Evolutionary conservation across 1,284 basidiomycete genomes (phyloP), one percentile per base, ranked within the genome.

Genomic region (Apiotrichum mycotoxinovorans): DNA sequence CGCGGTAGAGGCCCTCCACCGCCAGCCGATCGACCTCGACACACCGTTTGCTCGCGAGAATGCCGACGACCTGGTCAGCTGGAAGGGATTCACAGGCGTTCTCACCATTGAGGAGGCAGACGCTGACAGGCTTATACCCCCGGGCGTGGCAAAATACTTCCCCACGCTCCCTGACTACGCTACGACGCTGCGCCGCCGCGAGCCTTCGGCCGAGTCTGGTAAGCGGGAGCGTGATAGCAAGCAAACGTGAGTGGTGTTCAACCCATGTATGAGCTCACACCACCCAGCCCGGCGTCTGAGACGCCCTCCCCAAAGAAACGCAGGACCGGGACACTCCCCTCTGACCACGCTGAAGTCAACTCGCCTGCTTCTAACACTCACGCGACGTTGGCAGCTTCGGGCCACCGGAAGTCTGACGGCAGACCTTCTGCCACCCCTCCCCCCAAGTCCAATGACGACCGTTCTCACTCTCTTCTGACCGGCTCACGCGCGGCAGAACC

Each of bases 141-240:
- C 53, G 10, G 52, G 58, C 18, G 64, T 75, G 11, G 63, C 67
- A 12, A 58, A 49, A 4, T 57, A 66, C 25, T 74, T 72, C 49
- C 70, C 71, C 7, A 58, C 65, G 33, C 60, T 77, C 1, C 72
- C 72, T 0, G 66, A 63, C 18, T 77, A 73, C 67, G 71, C 70
- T 5, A 52, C 60, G 20, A 57, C 30, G n/a, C 20, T 50, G 3
- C 47, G 47, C 37, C 46, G 34, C 34, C 22, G 22, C 20, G 27
- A 20, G 30, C 3, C 27, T n/a, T 37, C 46, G n/a, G 22, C 30
- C 27, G 46, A 48, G 20, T 37, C 23, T 34, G 48, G 43, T 27
- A 59, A 59, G 45, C 54, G 61, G 3, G 54, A 56, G 12, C 57
- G 55, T 14, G 33, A 47, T 27, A 42, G 10, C 27, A 22, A 27